Conservation (phyloP, 768 basidiomycete species). For the Boletellus emodensis region DNA sequence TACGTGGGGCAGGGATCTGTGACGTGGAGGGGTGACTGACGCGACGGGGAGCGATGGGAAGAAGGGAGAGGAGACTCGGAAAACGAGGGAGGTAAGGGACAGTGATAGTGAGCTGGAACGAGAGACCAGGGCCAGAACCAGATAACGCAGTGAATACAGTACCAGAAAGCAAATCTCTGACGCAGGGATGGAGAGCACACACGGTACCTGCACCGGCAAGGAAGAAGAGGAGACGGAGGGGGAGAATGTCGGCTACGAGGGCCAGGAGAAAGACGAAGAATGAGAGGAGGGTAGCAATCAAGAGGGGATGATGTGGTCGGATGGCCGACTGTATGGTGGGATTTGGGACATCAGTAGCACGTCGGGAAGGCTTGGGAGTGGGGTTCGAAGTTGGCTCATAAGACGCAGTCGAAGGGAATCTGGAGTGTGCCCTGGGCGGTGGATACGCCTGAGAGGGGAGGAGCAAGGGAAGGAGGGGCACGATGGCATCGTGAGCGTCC, state of each 20-base stretch:
- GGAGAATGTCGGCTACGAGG: slow-evolving; percentile 39
- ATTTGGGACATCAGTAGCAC: not conserved
- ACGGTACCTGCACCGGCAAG: slow-evolving; percentile 16
- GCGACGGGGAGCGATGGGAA: too few relatives aligned
- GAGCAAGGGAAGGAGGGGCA: slow-evolving; percentile 42
- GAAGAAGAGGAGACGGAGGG: slow-evolving; percentile 45
- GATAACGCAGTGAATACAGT: slow-evolving; percentile 1
- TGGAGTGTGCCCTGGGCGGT: slow-evolving; percentile 41
- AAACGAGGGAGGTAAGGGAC: slow-evolving; percentile 8
- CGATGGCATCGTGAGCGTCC: slow-evolving; percentile 52
- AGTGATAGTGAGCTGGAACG: slow-evolving; percentile 8
- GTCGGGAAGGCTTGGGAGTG: slow-evolving; percentile 7
- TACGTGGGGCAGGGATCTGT: not conserved
- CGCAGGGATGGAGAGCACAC: slow-evolving; percentile 10
- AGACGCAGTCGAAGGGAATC: slow-evolving; percentile 22
- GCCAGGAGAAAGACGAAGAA: slow-evolving; percentile 43
- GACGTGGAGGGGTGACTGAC: too few relatives aligned
- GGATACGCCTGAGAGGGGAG: slow-evolving; percentile 45
- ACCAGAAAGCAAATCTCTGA: slow-evolving; percentile 2
- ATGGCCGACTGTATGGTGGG: not conserved
- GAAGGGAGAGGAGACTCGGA: not conserved
- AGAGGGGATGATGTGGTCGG: slow-evolving; percentile 33
- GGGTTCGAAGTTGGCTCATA: slow-evolving; percentile 17
- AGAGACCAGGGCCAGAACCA: slow-evolving; percentile 17
- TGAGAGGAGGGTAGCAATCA: slow-evolving; percentile 35